A percentile compares a stretch with the other conserved stretches of the same genome.
Conservation (phyloP, 306 rosid genomes). For the Urtica urens region DNA sequence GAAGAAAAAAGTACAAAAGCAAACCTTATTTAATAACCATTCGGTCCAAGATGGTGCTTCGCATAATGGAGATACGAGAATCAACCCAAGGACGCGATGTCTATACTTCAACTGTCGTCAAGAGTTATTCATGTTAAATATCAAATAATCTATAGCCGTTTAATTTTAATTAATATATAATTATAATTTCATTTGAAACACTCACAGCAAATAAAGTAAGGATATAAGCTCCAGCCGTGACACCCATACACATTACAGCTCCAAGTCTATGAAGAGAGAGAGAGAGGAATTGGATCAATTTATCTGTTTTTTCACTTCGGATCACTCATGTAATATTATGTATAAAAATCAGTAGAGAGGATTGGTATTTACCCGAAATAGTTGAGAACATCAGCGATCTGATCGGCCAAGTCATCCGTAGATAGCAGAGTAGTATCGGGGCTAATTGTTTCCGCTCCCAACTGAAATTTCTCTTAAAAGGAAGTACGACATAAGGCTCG, state of each 20-base stretch:
- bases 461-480: slow-evolving; percentile 75
- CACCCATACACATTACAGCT: slow-evolving; percentile 97
- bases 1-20: slow-evolving; percentile 21
- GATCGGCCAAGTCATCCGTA: slow-evolving; percentile 91
- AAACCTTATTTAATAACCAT: slow-evolving; percentile 91
- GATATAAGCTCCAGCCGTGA: slow-evolving; percentile 90
- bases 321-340: not conserved
- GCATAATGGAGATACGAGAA: slow-evolving; percentile 83
- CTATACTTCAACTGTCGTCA: slow-evolving; percentile 77
- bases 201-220: slow-evolving; percentile 90
- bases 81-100: slow-evolving; percentile 77
- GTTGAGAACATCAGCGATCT: slow-evolving; percentile 83
- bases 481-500: slow-evolving; percentile 39
- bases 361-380: slow-evolving; percentile 59
- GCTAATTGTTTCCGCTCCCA: slow-evolving; percentile 68
- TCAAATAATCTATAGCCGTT: too few relatives aligned
- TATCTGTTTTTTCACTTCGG: not conserved
- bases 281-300: slow-evolving; percentile 16
- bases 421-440: slow-evolving; percentile 53
- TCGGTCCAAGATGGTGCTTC: slow-evolving; percentile 86
- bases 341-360: not conserved
- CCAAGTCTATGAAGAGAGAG: slow-evolving; percentile 38
- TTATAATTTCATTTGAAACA: slow-evolving; percentile 6
- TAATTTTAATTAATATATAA: too few relatives aligned
- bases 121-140: slow-evolving; percentile 15